Evolutionary conservation across 306 rosid species (phyloP).

Genomic region (Fragaria nilgerrensis): DNA sequence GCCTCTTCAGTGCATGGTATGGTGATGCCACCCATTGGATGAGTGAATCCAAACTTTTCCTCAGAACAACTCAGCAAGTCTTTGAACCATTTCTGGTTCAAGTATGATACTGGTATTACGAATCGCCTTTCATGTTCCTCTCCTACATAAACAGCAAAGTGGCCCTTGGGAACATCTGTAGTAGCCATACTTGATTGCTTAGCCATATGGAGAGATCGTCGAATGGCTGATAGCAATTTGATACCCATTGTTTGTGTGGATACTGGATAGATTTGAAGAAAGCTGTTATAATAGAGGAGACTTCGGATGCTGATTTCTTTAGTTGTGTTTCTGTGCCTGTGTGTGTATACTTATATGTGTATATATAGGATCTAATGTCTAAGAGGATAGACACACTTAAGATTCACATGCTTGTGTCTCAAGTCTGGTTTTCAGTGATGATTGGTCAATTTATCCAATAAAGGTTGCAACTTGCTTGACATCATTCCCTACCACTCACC

Average conservation of each 20-base stretch:
- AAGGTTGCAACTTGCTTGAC: conserved; percentile 12
- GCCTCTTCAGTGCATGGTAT: conserved; percentile 27
- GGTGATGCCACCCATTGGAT: conserved; percentile 35
- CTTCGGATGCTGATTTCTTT: not conserved
- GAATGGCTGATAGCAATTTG: not conserved
- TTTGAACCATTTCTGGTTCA: conserved; percentile 6
- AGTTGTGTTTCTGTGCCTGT: not conserved
- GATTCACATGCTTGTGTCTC: conserved; percentile 8
- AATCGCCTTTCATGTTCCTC: conserved; percentile 14
- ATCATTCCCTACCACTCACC: not conserved
- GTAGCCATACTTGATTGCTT: not conserved
- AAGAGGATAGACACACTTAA: not conserved
- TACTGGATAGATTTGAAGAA: not conserved
- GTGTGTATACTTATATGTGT: not conserved
- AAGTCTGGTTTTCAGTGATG: not conserved
- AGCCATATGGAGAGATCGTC: not conserved
- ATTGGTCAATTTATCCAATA: not conserved
- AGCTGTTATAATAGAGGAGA: not conserved
- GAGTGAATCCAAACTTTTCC: conserved; percentile 29
- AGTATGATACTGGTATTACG: conserved; percentile 11
- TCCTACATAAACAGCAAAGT: conserved; percentile 29
- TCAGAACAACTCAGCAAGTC: conserved; percentile 11
- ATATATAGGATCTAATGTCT: not conserved
- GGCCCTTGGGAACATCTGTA: conserved; percentile 7
- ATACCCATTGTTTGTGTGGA: conserved; percentile 8